These are phyloP conservation scores for Eutrema heterophyllum DNA, from an alignment of 345 rosid species.

Conservation along the genomic window DNA sequence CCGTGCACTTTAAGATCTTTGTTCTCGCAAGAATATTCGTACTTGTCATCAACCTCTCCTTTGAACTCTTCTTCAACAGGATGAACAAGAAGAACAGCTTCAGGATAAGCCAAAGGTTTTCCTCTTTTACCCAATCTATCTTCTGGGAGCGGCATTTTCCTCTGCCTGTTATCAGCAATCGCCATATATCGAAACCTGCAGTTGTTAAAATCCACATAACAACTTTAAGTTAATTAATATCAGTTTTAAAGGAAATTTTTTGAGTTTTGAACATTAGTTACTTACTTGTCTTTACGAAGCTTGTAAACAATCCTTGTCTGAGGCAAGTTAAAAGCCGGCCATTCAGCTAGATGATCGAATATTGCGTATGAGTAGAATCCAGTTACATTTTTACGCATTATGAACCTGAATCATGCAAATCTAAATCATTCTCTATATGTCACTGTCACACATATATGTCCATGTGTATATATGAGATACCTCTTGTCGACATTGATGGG, in stretches of 20 bases:
- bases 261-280: background rate
- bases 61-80: slow-evolving; percentile 73
- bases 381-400: slow-evolving; percentile 58
- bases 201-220: background rate
- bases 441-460: background rate
- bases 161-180: slow-evolving; percentile 61
- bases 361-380: slow-evolving; percentile 83
- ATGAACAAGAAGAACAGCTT: slow-evolving; percentile 71
- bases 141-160: slow-evolving; percentile 79
- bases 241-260: background rate
- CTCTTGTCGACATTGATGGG: slow-evolving; percentile 65
- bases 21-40: slow-evolving; percentile 80
- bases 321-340: slow-evolving; percentile 80
- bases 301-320: slow-evolving; percentile 78
- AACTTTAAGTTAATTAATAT: background rate
- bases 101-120: slow-evolving; percentile 55
- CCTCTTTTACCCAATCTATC: slow-evolving; percentile 62
- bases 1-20: slow-evolving; percentile 72
- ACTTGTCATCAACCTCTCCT: slow-evolving; percentile 98
- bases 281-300: slow-evolving; percentile 80
- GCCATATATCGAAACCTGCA: slow-evolving; percentile 81
- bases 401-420: slow-evolving; percentile 41
- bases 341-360: slow-evolving; percentile 62
- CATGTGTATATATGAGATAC: slow-evolving; percentile 23
- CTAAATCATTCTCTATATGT: background rate